Base-by-base conservation (phyloP, 2,329 filamentous ascomycete genomes). In the Neoascochyta sp. region DNA sequence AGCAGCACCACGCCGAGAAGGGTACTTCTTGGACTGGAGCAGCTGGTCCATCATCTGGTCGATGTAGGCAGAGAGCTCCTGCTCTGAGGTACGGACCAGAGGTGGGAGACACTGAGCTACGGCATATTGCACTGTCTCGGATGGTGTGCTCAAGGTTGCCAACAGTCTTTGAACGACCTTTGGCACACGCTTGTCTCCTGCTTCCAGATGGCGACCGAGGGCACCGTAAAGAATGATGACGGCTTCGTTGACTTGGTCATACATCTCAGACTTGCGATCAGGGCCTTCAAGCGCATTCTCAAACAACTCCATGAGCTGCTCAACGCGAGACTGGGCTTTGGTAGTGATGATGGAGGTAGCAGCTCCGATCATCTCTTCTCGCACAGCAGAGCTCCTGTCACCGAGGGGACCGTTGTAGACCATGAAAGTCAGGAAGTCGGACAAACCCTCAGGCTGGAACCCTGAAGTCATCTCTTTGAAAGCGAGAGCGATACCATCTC, bases 171-270 rank as follows among this genome's bases (percentile, higher is more conserved):
- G 82, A 28, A 98, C 81, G 24, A 98, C 92, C 34, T 83, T 80
- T 1, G 89, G 87, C 27, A 96, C 78, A 52, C 93, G 89, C 45
- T 79, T 68, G 60, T 98, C 92, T n/a, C 88, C 87, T 6, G 80
- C 66, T 46, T 84, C 78, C 36, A 98, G 68, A 69, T 98, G 92
- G 29, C 86, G 80, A 23, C 89, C 92, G 20, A 98, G 69, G 29
- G 93, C 90, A 58, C 92, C 92, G 52, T 98, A 98, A 60, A 98
- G 83, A 50, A 98, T 92, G 48, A 98, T 89, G 29, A 98, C 89
- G 11, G 93, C 92, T 65, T 98, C 92, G 49, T 95, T 95, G 42
- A 96, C 84, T 37, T 87, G 78, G 62, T 98, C 93, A 11, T 86
- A 81, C 31, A 82, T 78, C 45, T 89, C 80, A 1, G 82, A 88